Evolutionary conservation across 2,329 filamentous ascomycete species (phyloP).

Genomic region (Basipetospora sp.): DNA sequence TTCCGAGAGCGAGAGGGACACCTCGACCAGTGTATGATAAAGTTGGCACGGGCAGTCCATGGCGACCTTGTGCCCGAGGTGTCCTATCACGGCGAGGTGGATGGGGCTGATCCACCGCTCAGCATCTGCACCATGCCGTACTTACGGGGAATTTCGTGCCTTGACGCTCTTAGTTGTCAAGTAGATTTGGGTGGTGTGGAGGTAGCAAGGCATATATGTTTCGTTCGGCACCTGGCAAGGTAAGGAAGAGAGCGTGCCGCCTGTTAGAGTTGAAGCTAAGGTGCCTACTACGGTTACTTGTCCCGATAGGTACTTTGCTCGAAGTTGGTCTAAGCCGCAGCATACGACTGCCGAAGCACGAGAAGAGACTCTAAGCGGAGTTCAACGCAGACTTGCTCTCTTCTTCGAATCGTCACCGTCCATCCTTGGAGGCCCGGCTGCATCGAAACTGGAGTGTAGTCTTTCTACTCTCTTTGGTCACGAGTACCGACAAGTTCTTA

Average conservation of each 20-base stretch:
- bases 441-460: slow-evolving; percentile 10
- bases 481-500: slow-evolving; percentile 17
- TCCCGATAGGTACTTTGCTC: slow-evolving; percentile 1
- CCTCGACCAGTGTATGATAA: slow-evolving; percentile 6
- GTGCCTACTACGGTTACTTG: too few species aligned
- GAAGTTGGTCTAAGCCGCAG: not conserved
- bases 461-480: slow-evolving; percentile 14
- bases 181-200: too few species aligned
- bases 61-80: slow-evolving; percentile 14
- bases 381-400: not conserved
- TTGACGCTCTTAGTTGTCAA: too few species aligned
- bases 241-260: too few species aligned
- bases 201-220: too few species aligned
- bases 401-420: not conserved
- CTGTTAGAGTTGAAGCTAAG: too few species aligned
- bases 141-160: too few species aligned
- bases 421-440: slow-evolving; percentile 2
- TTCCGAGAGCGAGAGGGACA: not conserved
- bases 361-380: not conserved
- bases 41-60: slow-evolving; percentile 14
- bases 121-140: too few species aligned
- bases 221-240: too few species aligned
- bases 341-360: not conserved
- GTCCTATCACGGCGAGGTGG: too few species aligned
- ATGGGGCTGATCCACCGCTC: too few species aligned